Percentiles rank a stretch among this genome's conserved stretches.
These are phyloP conservation scores for Coemansia sp. DNA, from an alignment of 192 early-diverging fungal species.

Conservation along the genomic window DNA sequence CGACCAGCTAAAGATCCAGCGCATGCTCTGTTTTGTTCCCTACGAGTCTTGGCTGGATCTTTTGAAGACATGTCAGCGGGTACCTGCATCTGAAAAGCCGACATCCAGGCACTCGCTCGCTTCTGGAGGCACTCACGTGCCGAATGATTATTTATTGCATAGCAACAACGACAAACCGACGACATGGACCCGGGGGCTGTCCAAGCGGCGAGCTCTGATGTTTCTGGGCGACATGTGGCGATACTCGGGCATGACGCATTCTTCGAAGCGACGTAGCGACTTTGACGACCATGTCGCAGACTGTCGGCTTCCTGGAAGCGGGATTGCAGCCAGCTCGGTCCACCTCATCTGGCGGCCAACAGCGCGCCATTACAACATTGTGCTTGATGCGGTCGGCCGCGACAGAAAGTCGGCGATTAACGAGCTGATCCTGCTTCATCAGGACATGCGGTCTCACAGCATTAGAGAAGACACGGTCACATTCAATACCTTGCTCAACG, in stretches of 20 bases:
- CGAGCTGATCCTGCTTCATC: slow-evolving; percentile 27
- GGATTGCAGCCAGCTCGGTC: background rate
- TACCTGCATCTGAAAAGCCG: background rate
- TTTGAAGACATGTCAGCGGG: slow-evolving; percentile 33
- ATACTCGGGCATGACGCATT: slow-evolving; percentile 8
- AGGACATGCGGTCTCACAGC: slow-evolving; percentile 27
- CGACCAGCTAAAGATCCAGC: slow-evolving; percentile 39
- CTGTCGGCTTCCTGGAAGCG: background rate
- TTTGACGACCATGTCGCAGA: background rate
- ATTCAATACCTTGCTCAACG: slow-evolving; percentile 47
- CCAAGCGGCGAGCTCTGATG: slow-evolving; percentile 44
- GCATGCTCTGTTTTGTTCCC: slow-evolving; percentile 34
- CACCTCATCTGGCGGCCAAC: slow-evolving; percentile 24
- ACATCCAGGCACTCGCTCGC: background rate
- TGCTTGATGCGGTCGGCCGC: slow-evolving; percentile 32
- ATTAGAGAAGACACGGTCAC: slow-evolving; percentile 38
- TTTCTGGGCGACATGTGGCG: slow-evolving; percentile 47
- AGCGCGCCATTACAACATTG: slow-evolving; percentile 38
- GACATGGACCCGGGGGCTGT: slow-evolving; percentile 21
- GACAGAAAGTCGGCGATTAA: slow-evolving; percentile 14
- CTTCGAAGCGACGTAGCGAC: background rate
- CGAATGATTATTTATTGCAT: background rate
- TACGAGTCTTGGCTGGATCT: slow-evolving; percentile 35
- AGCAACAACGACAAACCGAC: background rate
- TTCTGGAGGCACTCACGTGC: background rate